Evolutionary conservation across 306 rosid genomes (phyloP).

Genomic region (Canavalia gladiata): DNA sequence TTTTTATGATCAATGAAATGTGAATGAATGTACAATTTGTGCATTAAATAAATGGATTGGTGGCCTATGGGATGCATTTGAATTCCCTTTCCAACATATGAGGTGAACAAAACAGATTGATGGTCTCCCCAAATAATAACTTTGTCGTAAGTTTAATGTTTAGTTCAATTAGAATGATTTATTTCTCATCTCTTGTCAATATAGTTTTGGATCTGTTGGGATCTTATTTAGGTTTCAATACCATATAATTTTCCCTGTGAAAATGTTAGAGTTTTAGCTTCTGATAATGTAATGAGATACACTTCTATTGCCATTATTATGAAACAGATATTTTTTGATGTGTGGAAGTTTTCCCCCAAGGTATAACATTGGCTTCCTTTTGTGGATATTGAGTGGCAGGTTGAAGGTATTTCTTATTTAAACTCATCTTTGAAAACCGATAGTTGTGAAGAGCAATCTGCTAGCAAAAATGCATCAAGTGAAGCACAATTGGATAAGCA

Average conservation of each 20-base stretch:
- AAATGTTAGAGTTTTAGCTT: conserved; percentile 4
- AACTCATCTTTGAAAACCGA: conserved; percentile 55
- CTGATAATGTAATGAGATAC: conserved; percentile 23
- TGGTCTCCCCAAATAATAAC: conserved; percentile 20
- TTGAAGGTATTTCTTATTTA: conserved; percentile 76
- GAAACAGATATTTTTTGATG: conserved; percentile 17
- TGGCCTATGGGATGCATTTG: neutral
- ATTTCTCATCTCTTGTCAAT: conserved; percentile 20
- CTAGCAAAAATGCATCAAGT: conserved; percentile 38
- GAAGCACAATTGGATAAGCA: conserved; percentile 46
- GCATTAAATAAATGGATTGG: neutral
- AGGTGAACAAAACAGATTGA: conserved; percentile 13
- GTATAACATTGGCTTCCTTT: conserved; percentile 42
- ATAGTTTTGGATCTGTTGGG: conserved; percentile 23
- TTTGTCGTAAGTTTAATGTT: neutral
- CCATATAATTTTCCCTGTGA: neutral
- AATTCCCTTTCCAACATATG: conserved; percentile 24
- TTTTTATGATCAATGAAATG: conserved; percentile 8
- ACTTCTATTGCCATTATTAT: conserved; percentile 20
- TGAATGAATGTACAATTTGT: neutral
- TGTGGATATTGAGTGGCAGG: conserved; percentile 64
- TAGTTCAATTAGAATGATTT: conserved; percentile 9
- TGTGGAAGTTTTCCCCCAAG: conserved; percentile 35
- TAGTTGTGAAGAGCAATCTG: conserved; percentile 50
- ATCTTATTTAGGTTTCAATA: conserved; percentile 23